Conservation (phyloP, 306 rosid genomes). For the Vigna hirtella region DNA sequence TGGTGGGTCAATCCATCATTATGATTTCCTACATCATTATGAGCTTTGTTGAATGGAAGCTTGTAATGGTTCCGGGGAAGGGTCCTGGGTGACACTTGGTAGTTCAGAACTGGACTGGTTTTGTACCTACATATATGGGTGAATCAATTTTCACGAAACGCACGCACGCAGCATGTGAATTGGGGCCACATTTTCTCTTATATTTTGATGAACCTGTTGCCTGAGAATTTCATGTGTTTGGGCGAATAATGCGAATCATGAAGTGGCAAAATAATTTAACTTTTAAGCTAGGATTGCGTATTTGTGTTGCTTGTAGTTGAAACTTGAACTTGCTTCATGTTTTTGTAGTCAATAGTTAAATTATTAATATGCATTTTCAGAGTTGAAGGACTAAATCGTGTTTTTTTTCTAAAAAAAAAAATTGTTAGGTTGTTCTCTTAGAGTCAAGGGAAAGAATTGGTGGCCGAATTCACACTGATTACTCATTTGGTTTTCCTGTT, state of each 20-base stretch:
- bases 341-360: neutral
- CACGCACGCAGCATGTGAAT: neutral
- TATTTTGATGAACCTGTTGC: neutral
- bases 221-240: neutral
- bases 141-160: neutral
- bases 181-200: neutral
- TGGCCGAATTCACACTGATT: constrained; percentile 85
- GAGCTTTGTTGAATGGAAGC: constrained; percentile 6
- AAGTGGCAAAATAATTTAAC: constrained; percentile 2
- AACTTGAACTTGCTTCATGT: constrained; percentile 10
- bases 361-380: neutral
- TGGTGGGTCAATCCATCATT: constrained; percentile 2
- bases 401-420: neutral
- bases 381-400: constrained; percentile 9
- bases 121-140: too few relatives aligned
- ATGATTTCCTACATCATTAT: neutral
- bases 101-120: constrained; percentile 13
- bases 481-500: constrained; percentile 91
- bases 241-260: neutral
- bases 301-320: constrained; percentile 1
- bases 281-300: neutral
- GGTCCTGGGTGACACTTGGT: constrained; percentile 14
- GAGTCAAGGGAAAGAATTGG: constrained; percentile 94
- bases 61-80: constrained; percentile 8
- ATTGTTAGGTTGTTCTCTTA: constrained; percentile 73